phyloP scores from a whole-genome alignment of 331 rosid genomes.

The Quercus phellos region DNA sequence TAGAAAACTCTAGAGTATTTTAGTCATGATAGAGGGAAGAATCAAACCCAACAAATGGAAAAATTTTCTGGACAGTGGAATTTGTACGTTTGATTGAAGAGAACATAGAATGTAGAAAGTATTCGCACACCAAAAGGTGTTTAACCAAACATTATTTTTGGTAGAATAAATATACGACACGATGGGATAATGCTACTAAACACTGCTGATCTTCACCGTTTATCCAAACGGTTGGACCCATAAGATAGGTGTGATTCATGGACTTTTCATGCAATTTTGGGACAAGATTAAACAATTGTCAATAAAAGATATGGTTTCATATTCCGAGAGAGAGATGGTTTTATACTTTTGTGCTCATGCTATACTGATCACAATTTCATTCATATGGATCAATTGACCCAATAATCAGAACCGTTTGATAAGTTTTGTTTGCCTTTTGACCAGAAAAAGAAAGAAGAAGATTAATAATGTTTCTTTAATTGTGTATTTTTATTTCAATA shows the following conservation, averaged over 20 bases:
- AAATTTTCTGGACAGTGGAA: constrained; percentile 27
- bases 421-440: neutral
- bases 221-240: neutral
- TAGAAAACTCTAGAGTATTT: constrained; percentile 21
- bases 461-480: no score
- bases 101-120: constrained; percentile 15
- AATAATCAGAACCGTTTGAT: no score
- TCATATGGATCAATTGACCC: neutral
- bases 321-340: neutral
- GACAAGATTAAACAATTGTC: neutral
- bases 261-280: neutral
- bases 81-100: constrained; percentile 22
- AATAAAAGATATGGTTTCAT: neutral
- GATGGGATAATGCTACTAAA: neutral
- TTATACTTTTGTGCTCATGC: neutral
- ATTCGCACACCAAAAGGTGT: constrained; percentile 27
- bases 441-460: no score
- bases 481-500: neutral
- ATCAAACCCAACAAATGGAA: constrained; percentile 7
- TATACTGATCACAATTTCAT: neutral
- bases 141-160: constrained; percentile 27
- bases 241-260: neutral
- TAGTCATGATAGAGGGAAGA: constrained; percentile 28
- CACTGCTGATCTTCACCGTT: constrained; percentile 7
- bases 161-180: constrained; percentile 16